Percentiles rank a stretch among this genome's conserved stretches.
phyloP scores from a whole-genome alignment of 2,329 filamentous ascomycete genomes.

The Microdochium paspali region DNA sequence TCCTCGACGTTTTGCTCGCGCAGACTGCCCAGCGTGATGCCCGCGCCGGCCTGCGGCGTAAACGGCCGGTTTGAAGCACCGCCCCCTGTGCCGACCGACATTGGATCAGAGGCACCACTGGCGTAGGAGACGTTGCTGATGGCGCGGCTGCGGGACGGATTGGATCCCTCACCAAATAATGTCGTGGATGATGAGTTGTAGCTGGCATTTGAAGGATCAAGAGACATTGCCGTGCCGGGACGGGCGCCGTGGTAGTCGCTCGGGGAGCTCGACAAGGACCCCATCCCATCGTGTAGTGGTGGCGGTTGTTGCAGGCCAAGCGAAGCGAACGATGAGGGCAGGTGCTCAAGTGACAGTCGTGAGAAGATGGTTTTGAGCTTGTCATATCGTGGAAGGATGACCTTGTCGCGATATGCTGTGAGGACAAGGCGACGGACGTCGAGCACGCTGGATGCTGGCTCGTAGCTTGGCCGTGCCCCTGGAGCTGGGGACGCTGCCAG shows the following conservation, averaged over 20 bases:
- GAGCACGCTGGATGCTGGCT: slow-evolving; percentile 46
- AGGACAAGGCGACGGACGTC: slow-evolving; percentile 87
- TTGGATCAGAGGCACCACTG: slow-evolving; percentile 32
- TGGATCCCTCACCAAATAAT: slow-evolving; percentile 58
- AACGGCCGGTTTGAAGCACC: slow-evolving; percentile 34
- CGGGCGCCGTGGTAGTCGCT: slow-evolving; percentile 30
- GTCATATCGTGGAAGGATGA: slow-evolving; percentile 85
- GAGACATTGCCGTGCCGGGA: slow-evolving; percentile 64
- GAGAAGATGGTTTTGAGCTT: slow-evolving; percentile 85
- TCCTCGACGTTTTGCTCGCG: slow-evolving; percentile 55
- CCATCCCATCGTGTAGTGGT: slow-evolving; percentile 31
- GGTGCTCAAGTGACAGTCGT: slow-evolving; percentile 73
- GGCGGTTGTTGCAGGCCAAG: slow-evolving; percentile 44
- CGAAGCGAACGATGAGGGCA: slow-evolving; percentile 42
- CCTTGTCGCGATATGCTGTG: slow-evolving; percentile 75
- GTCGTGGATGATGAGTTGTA: slow-evolving; percentile 75
- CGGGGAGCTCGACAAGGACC: slow-evolving; percentile 40
- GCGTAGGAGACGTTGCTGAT: slow-evolving; percentile 75
- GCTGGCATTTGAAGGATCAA: slow-evolving; percentile 66
- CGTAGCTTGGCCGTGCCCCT: slow-evolving; percentile 9
- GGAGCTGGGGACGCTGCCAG: slow-evolving; percentile 29
- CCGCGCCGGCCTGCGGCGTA: slow-evolving; percentile 28
- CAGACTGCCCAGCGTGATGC: slow-evolving; percentile 23
- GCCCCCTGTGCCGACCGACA: slow-evolving; percentile 26
- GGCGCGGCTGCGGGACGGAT: slow-evolving; percentile 56